These are phyloP conservation scores for Cystofilobasidium macerans DNA, from an alignment of 768 basidiomycete genomes.

Conservation along the genomic window DNA sequence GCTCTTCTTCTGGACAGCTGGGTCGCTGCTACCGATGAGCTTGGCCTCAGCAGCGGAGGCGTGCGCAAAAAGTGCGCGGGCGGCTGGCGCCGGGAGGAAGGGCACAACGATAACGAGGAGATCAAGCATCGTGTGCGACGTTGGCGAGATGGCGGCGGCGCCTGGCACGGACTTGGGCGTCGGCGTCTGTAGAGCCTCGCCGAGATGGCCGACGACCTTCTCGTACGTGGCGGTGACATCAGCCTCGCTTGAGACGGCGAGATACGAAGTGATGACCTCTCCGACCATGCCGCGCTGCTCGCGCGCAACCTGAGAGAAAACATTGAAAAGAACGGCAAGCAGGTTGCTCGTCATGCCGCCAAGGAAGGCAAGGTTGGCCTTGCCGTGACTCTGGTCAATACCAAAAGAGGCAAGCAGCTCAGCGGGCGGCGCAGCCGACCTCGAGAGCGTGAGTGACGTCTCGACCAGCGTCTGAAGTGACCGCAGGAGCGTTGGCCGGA, in stretches of 20 bases:
- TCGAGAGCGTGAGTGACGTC: constrained; percentile 54
- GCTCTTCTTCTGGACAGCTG: constrained; percentile 86
- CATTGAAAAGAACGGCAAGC: constrained; percentile 90
- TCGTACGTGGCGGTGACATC: constrained; percentile 69
- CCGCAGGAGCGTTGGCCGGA: constrained; percentile 69
- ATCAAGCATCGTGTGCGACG: constrained; percentile 56
- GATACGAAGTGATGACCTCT: constrained; percentile 79
- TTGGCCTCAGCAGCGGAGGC: constrained; percentile 48
- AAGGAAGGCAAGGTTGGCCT: constrained; percentile 59
- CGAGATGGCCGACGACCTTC: constrained; percentile 54
- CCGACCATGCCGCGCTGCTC: constrained; percentile 68
- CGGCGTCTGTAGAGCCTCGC: constrained; percentile 29
- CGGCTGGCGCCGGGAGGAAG: constrained; percentile 53
- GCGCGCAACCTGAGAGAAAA: constrained; percentile 74
- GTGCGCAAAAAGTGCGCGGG: constrained; percentile 54
- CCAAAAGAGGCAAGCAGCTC: constrained; percentile 41
- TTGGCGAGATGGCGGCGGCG: constrained; percentile 31
- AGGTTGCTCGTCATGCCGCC: constrained; percentile 75
- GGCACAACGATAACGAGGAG: constrained; percentile 76
- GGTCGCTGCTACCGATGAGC: constrained; percentile 65
- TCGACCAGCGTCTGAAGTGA: constrained; percentile 73
- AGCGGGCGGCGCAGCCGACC: constrained; percentile 40
- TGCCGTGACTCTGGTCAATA: constrained; percentile 52
- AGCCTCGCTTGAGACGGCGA: constrained; percentile 62
- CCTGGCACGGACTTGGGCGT: not conserved